Percentiles rank a stretch among this genome's conserved stretches.
Evolutionary conservation across 768 basidiomycete genomes (phyloP).

Genomic region (Amanita molliuscula): DNA sequence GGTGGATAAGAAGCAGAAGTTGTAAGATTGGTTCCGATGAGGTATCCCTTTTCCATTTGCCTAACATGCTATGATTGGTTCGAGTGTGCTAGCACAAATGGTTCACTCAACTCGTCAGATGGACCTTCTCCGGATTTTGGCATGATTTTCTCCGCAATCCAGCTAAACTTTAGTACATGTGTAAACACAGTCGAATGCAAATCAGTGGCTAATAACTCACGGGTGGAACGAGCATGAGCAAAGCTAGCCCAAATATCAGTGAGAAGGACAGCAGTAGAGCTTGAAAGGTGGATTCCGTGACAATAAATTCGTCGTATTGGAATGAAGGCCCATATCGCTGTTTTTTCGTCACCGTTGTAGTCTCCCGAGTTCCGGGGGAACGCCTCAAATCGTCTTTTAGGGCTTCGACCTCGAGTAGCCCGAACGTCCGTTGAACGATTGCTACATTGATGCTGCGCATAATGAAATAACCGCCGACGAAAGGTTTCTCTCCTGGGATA

Average conservation of each 20-base stretch:
- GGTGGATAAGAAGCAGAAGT: slow-evolving; percentile 38
- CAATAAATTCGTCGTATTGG: slow-evolving; percentile 65
- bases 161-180: slow-evolving; percentile 35
- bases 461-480: slow-evolving; percentile 26
- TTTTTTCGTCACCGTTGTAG: slow-evolving; percentile 10
- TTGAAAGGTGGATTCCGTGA: slow-evolving; percentile 26
- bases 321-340: slow-evolving; percentile 60
- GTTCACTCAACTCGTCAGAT: slow-evolving; percentile 38
- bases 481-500: slow-evolving; percentile 23
- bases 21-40: slow-evolving; percentile 64
- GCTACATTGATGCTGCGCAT: slow-evolving; percentile 32
- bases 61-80: slow-evolving; percentile 21
- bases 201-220: slow-evolving; percentile 20
- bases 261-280: slow-evolving; percentile 19
- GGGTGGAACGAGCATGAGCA: slow-evolving; percentile 20
- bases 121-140: slow-evolving; percentile 54
- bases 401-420: slow-evolving; percentile 28
- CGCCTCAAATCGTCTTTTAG: slow-evolving; percentile 14
- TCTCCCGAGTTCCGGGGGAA: not conserved
- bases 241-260: slow-evolving; percentile 22
- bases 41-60: slow-evolving; percentile 44
- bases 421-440: slow-evolving; percentile 37
- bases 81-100: not conserved
- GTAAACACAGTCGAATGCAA: not conserved
- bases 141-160: slow-evolving; percentile 39